Conservation (phyloP, 805 yeast genomes). For the Wickerhamomyces sydowiorum region DNA sequence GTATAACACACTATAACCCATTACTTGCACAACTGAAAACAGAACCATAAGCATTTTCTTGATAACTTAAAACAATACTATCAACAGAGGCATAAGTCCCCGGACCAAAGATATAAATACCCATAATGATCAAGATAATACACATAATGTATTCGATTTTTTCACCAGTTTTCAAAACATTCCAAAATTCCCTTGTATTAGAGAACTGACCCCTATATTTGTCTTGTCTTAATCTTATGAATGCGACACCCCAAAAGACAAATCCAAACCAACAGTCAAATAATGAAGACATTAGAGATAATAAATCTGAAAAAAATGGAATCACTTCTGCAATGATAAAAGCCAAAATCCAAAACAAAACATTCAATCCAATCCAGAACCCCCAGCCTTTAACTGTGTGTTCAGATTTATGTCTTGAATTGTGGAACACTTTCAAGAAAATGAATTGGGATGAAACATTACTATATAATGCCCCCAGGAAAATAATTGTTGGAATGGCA, state of each 20-base stretch:
- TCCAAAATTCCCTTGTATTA: conserved; percentile 23
- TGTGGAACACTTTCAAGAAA: conserved; percentile 38
- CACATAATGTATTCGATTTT: conserved; percentile 33
- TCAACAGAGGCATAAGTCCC: conserved; percentile 52
- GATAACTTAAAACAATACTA: conserved; percentile 47
- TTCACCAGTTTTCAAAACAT: conserved; percentile 22
- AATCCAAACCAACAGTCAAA: conserved; percentile 66
- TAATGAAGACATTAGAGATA: conserved; percentile 53
- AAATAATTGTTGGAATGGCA: conserved; percentile 53
- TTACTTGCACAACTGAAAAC: conserved; percentile 47
- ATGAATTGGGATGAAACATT: conserved; percentile 50
- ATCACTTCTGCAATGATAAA: conserved; percentile 58
- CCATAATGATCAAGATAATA: conserved; percentile 35
- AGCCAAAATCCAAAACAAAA: conserved; percentile 43
- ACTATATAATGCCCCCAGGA: conserved; percentile 50
- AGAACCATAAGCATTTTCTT: conserved; percentile 41
- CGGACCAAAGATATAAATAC: conserved; percentile 53
- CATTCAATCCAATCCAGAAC: conserved; percentile 41
- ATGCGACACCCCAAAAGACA: conserved; percentile 59
- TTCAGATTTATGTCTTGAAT: conserved; percentile 36
- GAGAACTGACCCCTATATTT: conserved; percentile 25
- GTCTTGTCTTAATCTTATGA: conserved; percentile 37
- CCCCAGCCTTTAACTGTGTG: conserved; percentile 50
- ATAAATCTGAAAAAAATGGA: conserved; percentile 56
- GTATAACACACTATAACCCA: conserved; percentile 21